Percentiles rank a stretch among this genome's conserved stretches.
phyloP scores from a whole-genome alignment of 176 grass and related monocot species.

The Rhynchospora tenuis region DNA sequence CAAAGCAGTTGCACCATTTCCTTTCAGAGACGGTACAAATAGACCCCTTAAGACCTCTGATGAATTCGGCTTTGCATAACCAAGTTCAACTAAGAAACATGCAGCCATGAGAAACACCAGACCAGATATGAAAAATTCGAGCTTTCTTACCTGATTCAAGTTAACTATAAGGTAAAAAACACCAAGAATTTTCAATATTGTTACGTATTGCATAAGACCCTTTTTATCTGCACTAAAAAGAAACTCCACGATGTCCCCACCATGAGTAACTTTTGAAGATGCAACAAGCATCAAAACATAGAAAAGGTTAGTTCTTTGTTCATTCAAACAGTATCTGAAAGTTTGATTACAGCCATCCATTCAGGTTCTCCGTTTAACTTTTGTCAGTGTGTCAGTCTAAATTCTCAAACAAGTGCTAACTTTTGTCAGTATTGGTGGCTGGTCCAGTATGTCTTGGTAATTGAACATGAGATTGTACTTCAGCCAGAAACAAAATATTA shows the following conservation, averaged over 20 bases:
- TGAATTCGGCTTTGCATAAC: constrained; percentile 71
- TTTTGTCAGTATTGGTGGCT: not conserved
- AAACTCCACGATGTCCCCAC: not conserved
- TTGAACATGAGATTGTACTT: not conserved
- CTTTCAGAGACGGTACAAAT: constrained; percentile 95
- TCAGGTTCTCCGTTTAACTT: not conserved
- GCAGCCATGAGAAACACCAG: constrained; percentile 78
- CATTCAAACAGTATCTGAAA: not conserved
- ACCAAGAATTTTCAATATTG: not conserved
- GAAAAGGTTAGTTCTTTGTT: not conserved
- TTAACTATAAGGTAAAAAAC: constrained; percentile 2
- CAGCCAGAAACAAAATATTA: constrained; percentile 24
- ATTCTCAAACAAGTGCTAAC: not conserved
- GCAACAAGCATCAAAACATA: not conserved
- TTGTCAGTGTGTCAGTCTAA: not conserved
- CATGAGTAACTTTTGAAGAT: not conserved
- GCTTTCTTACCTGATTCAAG: constrained; percentile 69
- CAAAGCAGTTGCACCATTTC: constrained; percentile 87
- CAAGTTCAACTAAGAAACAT: constrained; percentile 90
- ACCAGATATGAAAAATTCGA: constrained; percentile 86
- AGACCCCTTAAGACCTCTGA: constrained; percentile 89
- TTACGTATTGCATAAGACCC: not conserved
- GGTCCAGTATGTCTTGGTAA: not conserved
- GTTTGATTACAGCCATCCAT: not conserved
- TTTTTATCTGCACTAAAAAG: not conserved